Conservation (phyloP, 2,329 filamentous ascomycete species). For the Akanthomyces muscarius region DNA sequence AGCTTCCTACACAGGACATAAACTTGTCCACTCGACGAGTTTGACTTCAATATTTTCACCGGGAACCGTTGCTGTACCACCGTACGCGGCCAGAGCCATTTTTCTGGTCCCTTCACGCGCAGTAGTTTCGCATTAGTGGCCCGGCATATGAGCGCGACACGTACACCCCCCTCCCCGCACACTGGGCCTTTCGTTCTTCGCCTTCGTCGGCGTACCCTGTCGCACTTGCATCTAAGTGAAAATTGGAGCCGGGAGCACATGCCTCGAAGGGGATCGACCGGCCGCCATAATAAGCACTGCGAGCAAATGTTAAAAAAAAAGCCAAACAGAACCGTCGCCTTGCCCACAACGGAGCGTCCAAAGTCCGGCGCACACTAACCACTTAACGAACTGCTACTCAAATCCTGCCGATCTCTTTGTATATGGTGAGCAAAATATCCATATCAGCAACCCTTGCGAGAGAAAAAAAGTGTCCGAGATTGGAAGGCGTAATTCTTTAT, state of each 20-base stretch:
- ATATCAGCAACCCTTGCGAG: background rate
- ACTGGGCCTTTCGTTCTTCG: background rate
- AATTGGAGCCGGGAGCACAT: background rate
- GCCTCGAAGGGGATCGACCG: background rate
- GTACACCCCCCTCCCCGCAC: background rate
- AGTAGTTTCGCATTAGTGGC: background rate
- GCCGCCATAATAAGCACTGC: constrained; percentile 5
- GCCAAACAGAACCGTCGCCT: background rate
- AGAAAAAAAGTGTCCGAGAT: background rate
- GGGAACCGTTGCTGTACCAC: background rate
- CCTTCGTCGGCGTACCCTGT: background rate
- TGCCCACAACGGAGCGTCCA: background rate
- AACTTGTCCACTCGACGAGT: background rate
- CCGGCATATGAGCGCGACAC: background rate
- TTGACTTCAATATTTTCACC: background rate
- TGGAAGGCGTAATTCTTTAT: background rate
- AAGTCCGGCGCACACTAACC: background rate
- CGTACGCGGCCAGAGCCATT: background rate
- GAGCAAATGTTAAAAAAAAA: constrained; percentile 7
- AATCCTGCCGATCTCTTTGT: background rate
- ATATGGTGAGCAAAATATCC: no score
- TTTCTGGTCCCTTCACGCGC: background rate
- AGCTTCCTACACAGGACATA: background rate
- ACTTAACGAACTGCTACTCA: background rate
- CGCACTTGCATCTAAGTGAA: constrained; percentile 1